These are phyloP conservation scores for Lachancea waltii DNA, from an alignment of 805 yeast species.

Conservation along the genomic window DNA sequence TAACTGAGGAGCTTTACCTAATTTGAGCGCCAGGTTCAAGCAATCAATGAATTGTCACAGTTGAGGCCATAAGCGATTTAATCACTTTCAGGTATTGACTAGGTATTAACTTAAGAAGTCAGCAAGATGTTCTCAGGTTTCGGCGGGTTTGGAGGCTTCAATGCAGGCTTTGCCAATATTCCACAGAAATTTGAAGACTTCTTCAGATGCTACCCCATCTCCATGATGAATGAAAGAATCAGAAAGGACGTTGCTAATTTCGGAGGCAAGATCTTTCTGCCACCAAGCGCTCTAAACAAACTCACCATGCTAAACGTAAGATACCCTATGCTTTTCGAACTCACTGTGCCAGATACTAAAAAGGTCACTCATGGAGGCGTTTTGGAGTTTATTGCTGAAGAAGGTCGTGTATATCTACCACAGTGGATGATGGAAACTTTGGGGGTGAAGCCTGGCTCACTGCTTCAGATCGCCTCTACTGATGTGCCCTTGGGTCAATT, in stretches of 20 bases:
- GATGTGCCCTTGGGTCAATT: conserved; percentile 82
- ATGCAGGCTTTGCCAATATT: conserved; percentile 25
- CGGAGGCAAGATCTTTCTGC: conserved; percentile 94
- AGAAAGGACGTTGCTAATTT: conserved; percentile 74
- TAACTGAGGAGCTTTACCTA: neutral
- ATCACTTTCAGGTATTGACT: neutral
- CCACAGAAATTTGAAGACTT: conserved; percentile 68
- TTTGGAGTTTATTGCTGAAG: conserved; percentile 92
- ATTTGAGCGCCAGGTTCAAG: no score
- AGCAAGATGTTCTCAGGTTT: conserved; percentile 39
- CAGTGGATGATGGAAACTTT: conserved; percentile 93
- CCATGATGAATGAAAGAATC: conserved; percentile 76
- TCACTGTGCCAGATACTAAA: conserved; percentile 58
- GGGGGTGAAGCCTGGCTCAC: conserved; percentile 67
- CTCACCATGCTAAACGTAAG: conserved; percentile 85
- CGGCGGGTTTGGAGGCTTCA: conserved; percentile 18
- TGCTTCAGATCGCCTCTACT: conserved; percentile 65
- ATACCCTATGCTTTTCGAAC: conserved; percentile 91
- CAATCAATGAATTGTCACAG: no score
- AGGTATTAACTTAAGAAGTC: neutral
- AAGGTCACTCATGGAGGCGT: conserved; percentile 84
- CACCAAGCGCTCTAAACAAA: conserved; percentile 86
- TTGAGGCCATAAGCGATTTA: neutral
- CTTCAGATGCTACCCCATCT: conserved; percentile 87
- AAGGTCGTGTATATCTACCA: conserved; percentile 90